A percentile compares a stretch with the other conserved stretches of the same genome.
These are phyloP conservation scores for Microglena sp. DNA, from an alignment of 139 green algal species.

Conservation along the genomic window DNA sequence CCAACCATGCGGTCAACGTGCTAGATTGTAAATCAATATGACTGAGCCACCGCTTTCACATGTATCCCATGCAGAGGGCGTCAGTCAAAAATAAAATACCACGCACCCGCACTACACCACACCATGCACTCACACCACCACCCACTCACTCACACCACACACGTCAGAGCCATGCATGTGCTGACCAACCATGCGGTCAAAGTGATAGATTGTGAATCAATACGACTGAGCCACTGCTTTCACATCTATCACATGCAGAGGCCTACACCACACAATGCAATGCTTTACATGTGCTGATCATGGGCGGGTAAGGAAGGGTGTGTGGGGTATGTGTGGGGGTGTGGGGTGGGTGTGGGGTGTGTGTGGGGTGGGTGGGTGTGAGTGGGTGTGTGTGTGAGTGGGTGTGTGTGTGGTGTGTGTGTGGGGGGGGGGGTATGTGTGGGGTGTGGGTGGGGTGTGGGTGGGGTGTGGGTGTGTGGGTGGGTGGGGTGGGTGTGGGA, in stretches of 20 bases:
- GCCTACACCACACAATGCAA: too few relatives aligned
- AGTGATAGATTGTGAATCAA: background rate
- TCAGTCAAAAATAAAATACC: conserved; percentile 35
- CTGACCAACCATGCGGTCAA: background rate
- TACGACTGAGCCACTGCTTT: conserved; percentile 30
- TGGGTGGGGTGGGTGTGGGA: too few relatives aligned
- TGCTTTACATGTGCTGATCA: too few relatives aligned
- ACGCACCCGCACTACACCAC: background rate
- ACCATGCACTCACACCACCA: background rate
- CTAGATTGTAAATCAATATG: background rate
- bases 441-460: too few relatives aligned
- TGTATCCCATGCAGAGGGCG: conserved; percentile 49
- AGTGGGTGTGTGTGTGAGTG: too few relatives aligned
- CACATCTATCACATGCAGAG: conserved; percentile 45
- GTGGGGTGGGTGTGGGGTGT: too few relatives aligned
- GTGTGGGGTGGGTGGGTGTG: too few relatives aligned
- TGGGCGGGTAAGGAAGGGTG: too few relatives aligned
- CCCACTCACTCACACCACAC: background rate
- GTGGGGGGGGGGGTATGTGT: too few relatives aligned
- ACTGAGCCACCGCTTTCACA: conserved; percentile 34
- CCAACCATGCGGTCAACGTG: background rate
- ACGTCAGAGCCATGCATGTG: background rate
- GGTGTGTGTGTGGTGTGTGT: too few relatives aligned
- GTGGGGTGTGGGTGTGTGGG: too few relatives aligned
- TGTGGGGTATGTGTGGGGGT: too few relatives aligned